Conservation (phyloP, 1,284 basidiomycete species). For the Coniophora puteana region DNA sequence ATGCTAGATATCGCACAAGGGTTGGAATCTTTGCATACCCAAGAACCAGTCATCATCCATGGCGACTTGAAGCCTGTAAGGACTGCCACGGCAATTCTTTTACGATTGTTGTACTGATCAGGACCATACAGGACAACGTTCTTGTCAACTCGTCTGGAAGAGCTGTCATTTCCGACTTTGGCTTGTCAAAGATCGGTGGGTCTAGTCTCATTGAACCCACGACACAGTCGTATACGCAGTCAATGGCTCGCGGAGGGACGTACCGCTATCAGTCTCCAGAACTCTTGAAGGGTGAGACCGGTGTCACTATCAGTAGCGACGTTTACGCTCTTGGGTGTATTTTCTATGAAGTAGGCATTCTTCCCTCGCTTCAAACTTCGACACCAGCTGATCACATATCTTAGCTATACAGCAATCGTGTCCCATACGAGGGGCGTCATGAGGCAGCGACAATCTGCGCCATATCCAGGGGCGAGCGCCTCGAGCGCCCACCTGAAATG, state of each 20-base stretch:
- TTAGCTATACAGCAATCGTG: too few relatives aligned
- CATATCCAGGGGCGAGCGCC: too few relatives aligned
- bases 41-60: conserved; percentile 28
- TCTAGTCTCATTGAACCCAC: not conserved
- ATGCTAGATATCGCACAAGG: conserved; percentile 30
- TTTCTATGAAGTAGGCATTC: not conserved
- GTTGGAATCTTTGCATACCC: conserved; percentile 30
- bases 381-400: too few relatives aligned
- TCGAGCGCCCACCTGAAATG: too few relatives aligned
- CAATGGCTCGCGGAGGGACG: not conserved
- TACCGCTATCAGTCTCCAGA: not conserved
- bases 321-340: not conserved
- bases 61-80: conserved; percentile 35
- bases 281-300: not conserved
- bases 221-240: not conserved
- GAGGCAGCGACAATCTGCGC: too few relatives aligned
- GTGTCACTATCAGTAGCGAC: not conserved
- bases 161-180: not conserved
- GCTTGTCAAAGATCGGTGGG: not conserved
- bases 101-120: not conserved
- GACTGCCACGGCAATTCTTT: conserved; percentile 1
- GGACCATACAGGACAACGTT: not conserved
- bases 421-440: too few relatives aligned
- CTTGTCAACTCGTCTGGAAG: not conserved
- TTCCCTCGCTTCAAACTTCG: too few relatives aligned